Percentiles rank a stretch among this genome's conserved stretches.
Evolutionary conservation across 306 rosid genomes (phyloP).

Genomic region (Cyamopsis tetragonoloba): DNA sequence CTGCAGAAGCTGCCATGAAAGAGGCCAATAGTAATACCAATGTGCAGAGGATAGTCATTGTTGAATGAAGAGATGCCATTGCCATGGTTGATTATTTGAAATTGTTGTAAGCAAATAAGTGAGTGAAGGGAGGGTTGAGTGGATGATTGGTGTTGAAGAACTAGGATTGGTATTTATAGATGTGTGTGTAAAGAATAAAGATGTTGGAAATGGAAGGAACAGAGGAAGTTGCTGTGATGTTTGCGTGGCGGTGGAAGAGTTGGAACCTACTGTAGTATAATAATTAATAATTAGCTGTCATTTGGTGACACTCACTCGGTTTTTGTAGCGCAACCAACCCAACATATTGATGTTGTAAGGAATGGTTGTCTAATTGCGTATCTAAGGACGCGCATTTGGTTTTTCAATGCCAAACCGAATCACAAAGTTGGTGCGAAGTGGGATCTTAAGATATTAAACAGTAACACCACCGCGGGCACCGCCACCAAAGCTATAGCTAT

Average conservation of each 20-base stretch:
- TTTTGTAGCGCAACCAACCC: no score
- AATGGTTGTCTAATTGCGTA: neutral
- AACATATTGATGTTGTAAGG: neutral
- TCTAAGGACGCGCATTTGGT: neutral
- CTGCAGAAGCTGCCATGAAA: slow-evolving; percentile 3
- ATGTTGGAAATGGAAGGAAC: neutral
- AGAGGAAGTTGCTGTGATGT: neutral
- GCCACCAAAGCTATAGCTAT: no score
- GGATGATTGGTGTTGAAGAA: slow-evolving; percentile 15
- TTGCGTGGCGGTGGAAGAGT: neutral
- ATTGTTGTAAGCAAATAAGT: neutral
- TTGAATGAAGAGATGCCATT: slow-evolving; percentile 24
- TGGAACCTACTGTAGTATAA: neutral
- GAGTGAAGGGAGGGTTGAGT: neutral
- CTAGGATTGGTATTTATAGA: slow-evolving; percentile 16
- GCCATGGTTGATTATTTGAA: slow-evolving; percentile 14
- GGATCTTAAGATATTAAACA: neutral
- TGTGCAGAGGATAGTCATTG: neutral
- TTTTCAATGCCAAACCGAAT: neutral
- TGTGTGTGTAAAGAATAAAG: neutral
- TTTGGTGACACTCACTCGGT: neutral
- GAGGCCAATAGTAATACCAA: neutral
- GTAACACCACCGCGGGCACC: no score
- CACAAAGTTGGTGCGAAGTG: neutral
- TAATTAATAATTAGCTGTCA: neutral